Evolutionary conservation across 2,329 filamentous ascomycete species (phyloP).

Genomic region (Chaetomiaceae sp.): DNA sequence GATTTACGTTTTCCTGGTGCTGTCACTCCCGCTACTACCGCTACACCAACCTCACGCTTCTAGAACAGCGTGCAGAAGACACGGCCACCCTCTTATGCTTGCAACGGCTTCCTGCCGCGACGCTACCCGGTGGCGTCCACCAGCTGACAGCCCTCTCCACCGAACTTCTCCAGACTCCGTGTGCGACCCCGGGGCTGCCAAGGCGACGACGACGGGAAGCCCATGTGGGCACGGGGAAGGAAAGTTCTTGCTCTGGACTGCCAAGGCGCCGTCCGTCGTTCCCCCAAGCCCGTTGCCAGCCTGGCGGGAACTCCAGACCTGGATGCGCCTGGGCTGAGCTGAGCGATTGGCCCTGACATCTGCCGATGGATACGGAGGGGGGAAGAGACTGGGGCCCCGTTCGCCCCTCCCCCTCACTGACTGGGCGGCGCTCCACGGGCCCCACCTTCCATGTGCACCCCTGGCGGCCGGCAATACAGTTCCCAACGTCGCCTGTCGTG

Average conservation of each 20-base stretch:
- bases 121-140: background rate
- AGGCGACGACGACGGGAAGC: constrained; percentile 1
- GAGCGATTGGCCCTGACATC: constrained; percentile 25
- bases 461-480: constrained; percentile 18
- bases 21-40: too few species aligned
- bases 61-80: background rate
- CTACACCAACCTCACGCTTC: too few species aligned
- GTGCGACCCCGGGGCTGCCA: background rate
- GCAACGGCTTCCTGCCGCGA: background rate
- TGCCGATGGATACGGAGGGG: constrained; percentile 22
- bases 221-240: constrained; percentile 2
- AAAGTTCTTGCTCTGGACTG: background rate
- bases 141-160: constrained; percentile 1
- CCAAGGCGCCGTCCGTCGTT: constrained; percentile 4
- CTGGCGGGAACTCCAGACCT: background rate
- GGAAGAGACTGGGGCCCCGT: background rate
- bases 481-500: constrained; percentile 2
- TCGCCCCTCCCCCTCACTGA: constrained; percentile 16
- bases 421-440: constrained; percentile 10
- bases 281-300: background rate
- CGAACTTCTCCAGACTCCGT: background rate
- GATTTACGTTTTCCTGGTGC: too few species aligned
- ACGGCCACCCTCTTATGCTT: too few species aligned
- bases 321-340: background rate
- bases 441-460: constrained; percentile 15